Evolutionary conservation across 352 stramenopile genomes (phyloP).

Genomic region (Globisporangium middletonii): DNA sequence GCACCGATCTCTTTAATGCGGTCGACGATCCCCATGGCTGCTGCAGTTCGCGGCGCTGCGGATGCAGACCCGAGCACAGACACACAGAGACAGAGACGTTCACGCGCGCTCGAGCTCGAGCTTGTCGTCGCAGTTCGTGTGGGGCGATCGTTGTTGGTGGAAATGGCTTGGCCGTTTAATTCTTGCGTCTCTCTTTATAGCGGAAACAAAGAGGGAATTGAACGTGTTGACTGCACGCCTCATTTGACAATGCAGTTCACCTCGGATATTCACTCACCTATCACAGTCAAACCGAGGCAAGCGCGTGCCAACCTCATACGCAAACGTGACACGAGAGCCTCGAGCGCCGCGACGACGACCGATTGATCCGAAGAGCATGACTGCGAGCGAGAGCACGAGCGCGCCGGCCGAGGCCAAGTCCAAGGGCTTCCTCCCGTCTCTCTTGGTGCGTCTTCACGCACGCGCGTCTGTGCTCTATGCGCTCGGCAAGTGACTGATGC

Average conservation of each 20-base stretch:
- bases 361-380: slow-evolving; percentile 4
- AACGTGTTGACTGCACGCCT: background rate
- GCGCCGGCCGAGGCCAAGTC: slow-evolving; percentile 24
- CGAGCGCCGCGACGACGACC: background rate
- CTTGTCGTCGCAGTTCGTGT: background rate
- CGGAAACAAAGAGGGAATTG: too few relatives aligned
- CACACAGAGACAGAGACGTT: background rate
- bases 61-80: background rate
- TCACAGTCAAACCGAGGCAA: background rate
- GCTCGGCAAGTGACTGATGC: too few relatives aligned
- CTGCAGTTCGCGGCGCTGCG: background rate
- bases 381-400: slow-evolving; percentile 11
- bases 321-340: background rate
- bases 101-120: background rate
- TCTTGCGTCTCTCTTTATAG: background rate
- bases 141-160: background rate
- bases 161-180: background rate
- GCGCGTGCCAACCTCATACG: background rate
- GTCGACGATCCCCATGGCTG: slow-evolving; percentile 89
- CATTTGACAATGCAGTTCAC: background rate
- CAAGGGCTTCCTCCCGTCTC: slow-evolving; percentile 60
- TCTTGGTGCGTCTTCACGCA: slow-evolving; percentile 31
- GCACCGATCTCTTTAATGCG: slow-evolving; percentile 93
- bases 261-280: too few relatives aligned
- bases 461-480: background rate